Conservation (phyloP, 495 filamentous ascomycete genomes). For the Pyrenula massariospora region DNA sequence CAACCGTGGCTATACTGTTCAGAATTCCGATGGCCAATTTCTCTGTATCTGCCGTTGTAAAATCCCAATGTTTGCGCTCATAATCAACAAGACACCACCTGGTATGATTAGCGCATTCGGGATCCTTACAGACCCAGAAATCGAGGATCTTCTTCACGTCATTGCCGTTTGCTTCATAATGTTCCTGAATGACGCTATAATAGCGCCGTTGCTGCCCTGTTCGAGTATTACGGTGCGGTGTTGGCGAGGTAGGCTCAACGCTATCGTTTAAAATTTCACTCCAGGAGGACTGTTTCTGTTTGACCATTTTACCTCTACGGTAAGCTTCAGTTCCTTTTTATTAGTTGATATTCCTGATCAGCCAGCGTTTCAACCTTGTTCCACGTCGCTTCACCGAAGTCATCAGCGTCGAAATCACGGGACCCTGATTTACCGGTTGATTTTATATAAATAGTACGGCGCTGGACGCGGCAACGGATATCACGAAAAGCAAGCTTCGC, state of each 20-base stretch:
- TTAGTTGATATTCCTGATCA: not conserved
- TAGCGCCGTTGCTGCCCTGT: not conserved
- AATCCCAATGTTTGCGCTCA: not conserved
- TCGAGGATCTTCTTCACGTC: not conserved
- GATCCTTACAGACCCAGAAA: not conserved
- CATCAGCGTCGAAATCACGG: not conserved
- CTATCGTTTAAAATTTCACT: too few relatives aligned
- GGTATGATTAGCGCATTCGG: not conserved
- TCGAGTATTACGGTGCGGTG: not conserved
- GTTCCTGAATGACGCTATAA: not conserved
- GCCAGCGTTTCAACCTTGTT: not conserved
- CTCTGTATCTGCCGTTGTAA: not conserved
- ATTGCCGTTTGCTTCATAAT: not conserved
- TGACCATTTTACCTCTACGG: not conserved
- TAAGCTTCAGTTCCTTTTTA: not conserved
- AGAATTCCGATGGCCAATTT: not conserved
- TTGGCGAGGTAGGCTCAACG: not conserved
- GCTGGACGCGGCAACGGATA: too few relatives aligned
- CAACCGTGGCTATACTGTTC: not conserved
- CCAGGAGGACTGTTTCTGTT: not conserved
- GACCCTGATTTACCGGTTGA: too few relatives aligned
- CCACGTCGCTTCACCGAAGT: not conserved
- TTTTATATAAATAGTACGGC: too few relatives aligned
- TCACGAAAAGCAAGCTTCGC: too few relatives aligned
- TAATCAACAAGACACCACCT: not conserved